Conservation (phyloP, 1,139 yeast species). For the Hyphopichia wangnamkhiaoensis region DNA sequence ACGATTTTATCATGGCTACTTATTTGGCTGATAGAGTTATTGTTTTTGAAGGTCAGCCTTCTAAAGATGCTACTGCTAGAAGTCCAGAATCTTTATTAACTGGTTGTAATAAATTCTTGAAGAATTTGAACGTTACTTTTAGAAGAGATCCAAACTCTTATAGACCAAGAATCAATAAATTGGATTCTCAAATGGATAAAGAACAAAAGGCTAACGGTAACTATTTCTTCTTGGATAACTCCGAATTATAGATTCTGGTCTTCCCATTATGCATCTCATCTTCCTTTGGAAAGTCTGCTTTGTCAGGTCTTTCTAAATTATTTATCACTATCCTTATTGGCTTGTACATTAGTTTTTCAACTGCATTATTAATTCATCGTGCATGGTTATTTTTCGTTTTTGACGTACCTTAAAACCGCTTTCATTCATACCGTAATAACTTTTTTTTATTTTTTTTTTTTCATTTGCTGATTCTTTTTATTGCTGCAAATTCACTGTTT, state of each 20-base stretch:
- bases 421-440: constrained; percentile 1
- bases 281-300: not conserved
- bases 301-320: constrained; percentile 1
- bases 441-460: constrained; percentile 1
- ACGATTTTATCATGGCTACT: constrained; percentile 99
- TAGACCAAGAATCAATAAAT: constrained; percentile 97
- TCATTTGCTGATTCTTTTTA: too few relatives aligned
- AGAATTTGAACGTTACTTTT: constrained; percentile 95
- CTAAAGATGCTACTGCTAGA: constrained; percentile 78
- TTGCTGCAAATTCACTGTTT: not conserved
- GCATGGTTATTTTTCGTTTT: constrained; percentile 4
- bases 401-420: constrained; percentile 4
- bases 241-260: constrained; percentile 25
- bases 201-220: constrained; percentile 92
- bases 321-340: constrained; percentile 3
- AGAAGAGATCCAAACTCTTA: constrained; percentile 98
- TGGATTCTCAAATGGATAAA: constrained; percentile 97
- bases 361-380: constrained; percentile 5
- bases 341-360: constrained; percentile 6
- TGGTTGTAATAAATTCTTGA: constrained; percentile 95
- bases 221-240: constrained; percentile 88
- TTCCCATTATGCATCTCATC: constrained; percentile 4
- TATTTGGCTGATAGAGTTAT: constrained; percentile 97
- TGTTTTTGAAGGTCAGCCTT: constrained; percentile 95
- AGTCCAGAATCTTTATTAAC: constrained; percentile 90